Base-by-base conservation (phyloP, 2,329 filamentous ascomycete species). In the Dactylellina sp. region DNA sequence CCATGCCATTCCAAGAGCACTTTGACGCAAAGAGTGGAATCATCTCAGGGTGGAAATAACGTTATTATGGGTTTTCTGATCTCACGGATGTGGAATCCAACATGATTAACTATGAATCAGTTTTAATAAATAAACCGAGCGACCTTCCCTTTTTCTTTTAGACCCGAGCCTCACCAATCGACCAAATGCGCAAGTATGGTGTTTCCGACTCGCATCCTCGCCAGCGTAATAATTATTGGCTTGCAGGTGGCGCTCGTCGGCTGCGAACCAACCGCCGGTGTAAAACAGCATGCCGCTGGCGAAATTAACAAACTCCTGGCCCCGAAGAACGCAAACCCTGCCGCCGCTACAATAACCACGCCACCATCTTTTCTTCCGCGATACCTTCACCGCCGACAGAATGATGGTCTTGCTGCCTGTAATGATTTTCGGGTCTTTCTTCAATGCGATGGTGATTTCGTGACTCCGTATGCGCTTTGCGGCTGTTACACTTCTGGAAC, bases 401-500 rank as follows among this genome's bases (percentile, higher is more conserved):
- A 52, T 14, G 53, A 22, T 22, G 40, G 25, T 14, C 9, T 64
- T 7, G 40, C 39, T 1, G 42, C 52, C 3, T 65, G 61, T 12
- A 65, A 14, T 5, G 14, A 46, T 18, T 65, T 55, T 20, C 61
- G 40, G 24, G 25, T 40, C 16, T 56, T 49, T 12, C 28, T 65
- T 28, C 47, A 35, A 37, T 65, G 50, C 32, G 61, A 57, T 32
- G 61, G 50, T 22, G 16, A 6, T 12, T 65, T 57, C 28, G 28
- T 20, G 9, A 68, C 63, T 9, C 25, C 32, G 4, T 68, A 59
- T 18, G 49, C 63, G 1, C 63, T 68, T 9, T 68, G 63, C 37
- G 63, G 47, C 20, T 68, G 63, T 24, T 68, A 68, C 44, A 68
- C 52, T 16, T 50, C 63, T 4, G 46, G 53, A 24, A 68, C 63